Base-by-base conservation (phyloP, 2,329 filamentous ascomycete genomes). In the Arthrobotrys conoides region DNA sequence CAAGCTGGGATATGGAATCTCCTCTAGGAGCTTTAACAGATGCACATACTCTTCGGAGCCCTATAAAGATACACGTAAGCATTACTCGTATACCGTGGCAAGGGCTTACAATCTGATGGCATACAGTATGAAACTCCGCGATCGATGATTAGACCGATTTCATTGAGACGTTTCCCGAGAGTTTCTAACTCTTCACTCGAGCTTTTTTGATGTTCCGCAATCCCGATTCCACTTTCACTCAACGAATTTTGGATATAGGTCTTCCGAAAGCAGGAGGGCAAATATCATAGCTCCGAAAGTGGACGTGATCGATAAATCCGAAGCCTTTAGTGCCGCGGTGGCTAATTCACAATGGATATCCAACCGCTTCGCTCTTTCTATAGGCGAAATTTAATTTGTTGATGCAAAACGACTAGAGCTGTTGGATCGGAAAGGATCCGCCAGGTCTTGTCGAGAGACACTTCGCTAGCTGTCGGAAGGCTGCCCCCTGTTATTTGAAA, bases 251-350 rank as follows among this genome's bases (percentile, higher is more conserved):
- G 20, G 10, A 14, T 38, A n/a, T 8, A 61, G 38, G 0, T 61
- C 14, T 5, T 61, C 16, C 0, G 55, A 61, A 10, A 61, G 30
- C 9, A 18, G 3, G 0, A 38, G n/a, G 30, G 22, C 55, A 22
- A 41, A 22, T 61, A 61, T 1, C 55, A 61, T 61, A 6, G 55
- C 55, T 2, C 9, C 55, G 41, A 61, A 41, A n/a, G n/a, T 41
- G 2, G 30, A 12, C 18, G 55, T 41, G 9, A 61, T 44, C 1
- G 30, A 9, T 27, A 61, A 22, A 12, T 27, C 30, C 8, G 55
- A 20, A 18, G 55, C 55, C n/a, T 61, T 24, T 10, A 61, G 33
- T 14, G 55, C 55, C 12, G 1, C 30, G 9, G n/a, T 61, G 9
- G 41, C 22, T 4, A 44, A n/a, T 0, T n/a, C 5, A 22, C 9